phyloP scores from a whole-genome alignment of 345 rosid species.

The Combretum micranthum region DNA sequence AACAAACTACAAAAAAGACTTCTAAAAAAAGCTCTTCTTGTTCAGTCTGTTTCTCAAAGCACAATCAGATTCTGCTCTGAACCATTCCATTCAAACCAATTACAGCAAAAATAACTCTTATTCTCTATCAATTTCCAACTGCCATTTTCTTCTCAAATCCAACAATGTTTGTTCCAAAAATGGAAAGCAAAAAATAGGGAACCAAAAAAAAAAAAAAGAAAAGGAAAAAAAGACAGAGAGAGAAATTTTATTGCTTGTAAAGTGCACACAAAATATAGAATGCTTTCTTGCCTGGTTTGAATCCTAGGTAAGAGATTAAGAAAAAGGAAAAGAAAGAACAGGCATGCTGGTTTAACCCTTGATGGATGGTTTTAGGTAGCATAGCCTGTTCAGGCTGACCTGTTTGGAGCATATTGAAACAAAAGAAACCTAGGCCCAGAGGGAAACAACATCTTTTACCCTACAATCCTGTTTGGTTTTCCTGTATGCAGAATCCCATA shows the following conservation, averaged over 20 bases:
- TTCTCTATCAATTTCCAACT: constrained; percentile 21
- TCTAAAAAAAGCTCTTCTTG: too few relatives aligned
- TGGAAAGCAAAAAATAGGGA: constrained; percentile 14
- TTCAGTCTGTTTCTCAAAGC: not conserved
- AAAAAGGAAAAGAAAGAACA: too few relatives aligned
- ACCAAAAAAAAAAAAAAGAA: constrained; percentile 14
- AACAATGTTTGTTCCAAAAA: constrained; percentile 18
- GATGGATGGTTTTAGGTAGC: constrained; percentile 11
- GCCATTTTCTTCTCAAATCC: constrained; percentile 3
- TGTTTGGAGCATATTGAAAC: too few relatives aligned
- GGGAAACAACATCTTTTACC: too few relatives aligned
- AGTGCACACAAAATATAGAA: constrained; percentile 20
- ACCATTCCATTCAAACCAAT: constrained; percentile 4
- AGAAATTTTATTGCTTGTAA: constrained; percentile 2
- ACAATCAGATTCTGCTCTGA: not conserved
- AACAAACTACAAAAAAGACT: too few relatives aligned
- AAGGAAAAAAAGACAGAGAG: constrained; percentile 5
- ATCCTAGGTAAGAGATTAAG: constrained; percentile 23
- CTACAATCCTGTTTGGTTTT: too few relatives aligned
- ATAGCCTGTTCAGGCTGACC: too few relatives aligned
- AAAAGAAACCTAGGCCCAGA: too few relatives aligned
- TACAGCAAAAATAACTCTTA: constrained; percentile 13
- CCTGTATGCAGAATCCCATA: too few relatives aligned
- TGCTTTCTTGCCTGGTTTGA: constrained; percentile 42
- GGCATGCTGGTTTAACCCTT: too few relatives aligned